These are phyloP conservation scores for Vaccinium darrowii DNA, from an alignment of 148 eudicot species.

Conservation along the genomic window DNA sequence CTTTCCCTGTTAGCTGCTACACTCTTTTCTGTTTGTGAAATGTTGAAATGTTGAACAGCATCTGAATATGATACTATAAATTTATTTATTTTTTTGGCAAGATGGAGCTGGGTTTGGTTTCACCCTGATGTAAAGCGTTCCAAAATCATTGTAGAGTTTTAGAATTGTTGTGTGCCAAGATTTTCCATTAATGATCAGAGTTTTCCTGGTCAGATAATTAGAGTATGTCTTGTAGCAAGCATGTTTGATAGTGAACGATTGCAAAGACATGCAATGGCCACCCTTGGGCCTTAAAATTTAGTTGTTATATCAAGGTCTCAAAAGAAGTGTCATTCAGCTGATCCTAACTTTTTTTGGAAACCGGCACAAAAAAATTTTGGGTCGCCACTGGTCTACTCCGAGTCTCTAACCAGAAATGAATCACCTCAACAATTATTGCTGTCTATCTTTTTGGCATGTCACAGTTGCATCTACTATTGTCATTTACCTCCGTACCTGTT, in stretches of 20 bases:
- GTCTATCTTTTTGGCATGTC: neutral
- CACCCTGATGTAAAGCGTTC: neutral
- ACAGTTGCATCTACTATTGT: neutral
- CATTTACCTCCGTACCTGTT: neutral
- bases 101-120: neutral
- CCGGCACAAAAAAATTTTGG: neutral
- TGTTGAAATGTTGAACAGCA: neutral
- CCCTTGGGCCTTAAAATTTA: neutral
- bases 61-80: neutral
- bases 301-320: neutral
- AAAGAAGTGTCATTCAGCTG: slow-evolving; percentile 9
- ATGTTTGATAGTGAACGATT: neutral
- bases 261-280: neutral
- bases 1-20: neutral
- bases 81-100: neutral
- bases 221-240: neutral
- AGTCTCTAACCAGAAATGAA: neutral
- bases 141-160: neutral
- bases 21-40: neutral
- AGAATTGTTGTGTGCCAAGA: neutral
- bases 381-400: neutral
- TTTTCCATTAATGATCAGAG: neutral
- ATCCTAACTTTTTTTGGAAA: neutral
- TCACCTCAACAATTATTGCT: neutral
- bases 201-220: neutral